A percentile compares a stretch with the other conserved stretches of the same genome.
Evolutionary conservation across 192 early-diverging fungal genomes (phyloP).

Genomic region (Glomus cerebriforme): DNA sequence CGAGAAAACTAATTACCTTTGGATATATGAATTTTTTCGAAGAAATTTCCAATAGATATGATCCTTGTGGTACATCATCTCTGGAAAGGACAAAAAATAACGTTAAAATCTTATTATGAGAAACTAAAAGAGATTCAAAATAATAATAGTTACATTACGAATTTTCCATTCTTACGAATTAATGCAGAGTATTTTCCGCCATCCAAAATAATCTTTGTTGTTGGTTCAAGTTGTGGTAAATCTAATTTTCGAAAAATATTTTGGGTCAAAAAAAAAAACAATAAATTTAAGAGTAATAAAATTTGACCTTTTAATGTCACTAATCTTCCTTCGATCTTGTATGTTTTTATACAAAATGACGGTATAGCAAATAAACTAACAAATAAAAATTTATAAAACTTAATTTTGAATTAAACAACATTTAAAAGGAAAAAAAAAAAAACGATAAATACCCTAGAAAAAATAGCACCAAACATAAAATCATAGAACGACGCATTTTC

Average conservation of each 20-base stretch:
- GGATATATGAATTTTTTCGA: constrained; percentile 56
- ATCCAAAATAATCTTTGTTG: constrained; percentile 45
- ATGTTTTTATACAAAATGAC: not conserved
- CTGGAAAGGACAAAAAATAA: constrained; percentile 37
- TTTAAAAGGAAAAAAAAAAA: not conserved
- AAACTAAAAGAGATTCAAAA: no score
- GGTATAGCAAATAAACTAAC: not conserved
- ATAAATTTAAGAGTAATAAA: not conserved
- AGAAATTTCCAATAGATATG: constrained; percentile 55
- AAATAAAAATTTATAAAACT: not conserved
- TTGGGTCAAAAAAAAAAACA: not conserved
- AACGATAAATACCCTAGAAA: not conserved
- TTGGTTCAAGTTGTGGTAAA: constrained; percentile 40
- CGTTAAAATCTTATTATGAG: no score
- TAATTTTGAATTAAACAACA: not conserved
- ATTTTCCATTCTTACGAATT: constrained; percentile 47
- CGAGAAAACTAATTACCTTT: constrained; percentile 41
- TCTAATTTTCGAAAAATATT: not conserved
- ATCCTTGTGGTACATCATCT: constrained; percentile 48
- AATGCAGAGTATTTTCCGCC: constrained; percentile 50
- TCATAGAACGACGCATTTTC: not conserved
- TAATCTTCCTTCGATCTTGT: constrained; percentile 3
- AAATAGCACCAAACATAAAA: not conserved
- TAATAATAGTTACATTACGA: constrained; percentile 40
- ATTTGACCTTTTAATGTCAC: constrained; percentile 7